phyloP scores from a whole-genome alignment of 805 yeast genomes.

The Candida germanica region DNA sequence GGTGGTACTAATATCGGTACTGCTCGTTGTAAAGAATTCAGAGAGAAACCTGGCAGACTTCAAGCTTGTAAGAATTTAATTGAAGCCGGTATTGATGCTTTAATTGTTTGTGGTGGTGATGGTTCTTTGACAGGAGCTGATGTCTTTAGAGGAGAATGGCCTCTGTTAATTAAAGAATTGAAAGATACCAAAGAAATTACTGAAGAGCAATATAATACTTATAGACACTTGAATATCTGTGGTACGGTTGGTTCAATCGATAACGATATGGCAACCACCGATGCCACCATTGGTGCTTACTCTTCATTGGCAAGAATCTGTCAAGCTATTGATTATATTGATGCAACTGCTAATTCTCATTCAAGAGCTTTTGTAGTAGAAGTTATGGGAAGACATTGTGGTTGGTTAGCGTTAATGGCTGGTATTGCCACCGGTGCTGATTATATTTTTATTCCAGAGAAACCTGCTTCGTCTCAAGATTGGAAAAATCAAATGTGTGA shows the following conservation, averaged over 20 bases:
- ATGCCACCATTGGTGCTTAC: slow-evolving; percentile 94
- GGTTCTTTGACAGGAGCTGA: slow-evolving; percentile 99
- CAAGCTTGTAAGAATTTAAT: slow-evolving; percentile 83
- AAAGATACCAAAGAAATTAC: slow-evolving; percentile 54
- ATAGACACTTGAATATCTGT: slow-evolving; percentile 76
- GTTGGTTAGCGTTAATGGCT: slow-evolving; percentile 97
- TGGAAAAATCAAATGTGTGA: slow-evolving; percentile 82
- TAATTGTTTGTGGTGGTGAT: slow-evolving; percentile 97
- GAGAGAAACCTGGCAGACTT: slow-evolving; percentile 81
- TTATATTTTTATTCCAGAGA: slow-evolving; percentile 90
- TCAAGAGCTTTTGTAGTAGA: slow-evolving; percentile 97
- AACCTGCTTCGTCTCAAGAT: slow-evolving; percentile 68
- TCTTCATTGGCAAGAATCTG: slow-evolving; percentile 91
- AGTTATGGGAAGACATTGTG: slow-evolving; percentile 99
- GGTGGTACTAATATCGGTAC: slow-evolving; percentile 98
- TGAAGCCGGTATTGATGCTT: slow-evolving; percentile 85
- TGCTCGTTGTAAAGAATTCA: slow-evolving; percentile 85
- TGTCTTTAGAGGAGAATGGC: slow-evolving; percentile 92
- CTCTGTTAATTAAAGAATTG: slow-evolving; percentile 75
- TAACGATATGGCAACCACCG: slow-evolving; percentile 97
- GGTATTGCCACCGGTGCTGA: slow-evolving; percentile 97
- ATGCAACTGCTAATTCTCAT: slow-evolving; percentile 96
- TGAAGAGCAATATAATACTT: slow-evolving; percentile 53
- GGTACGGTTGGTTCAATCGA: slow-evolving; percentile 97
- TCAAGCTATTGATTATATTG: slow-evolving; percentile 92